phyloP scores from a whole-genome alignment of 1,139 yeast genomes.

The Lodderomyces metapsilosis region DNA sequence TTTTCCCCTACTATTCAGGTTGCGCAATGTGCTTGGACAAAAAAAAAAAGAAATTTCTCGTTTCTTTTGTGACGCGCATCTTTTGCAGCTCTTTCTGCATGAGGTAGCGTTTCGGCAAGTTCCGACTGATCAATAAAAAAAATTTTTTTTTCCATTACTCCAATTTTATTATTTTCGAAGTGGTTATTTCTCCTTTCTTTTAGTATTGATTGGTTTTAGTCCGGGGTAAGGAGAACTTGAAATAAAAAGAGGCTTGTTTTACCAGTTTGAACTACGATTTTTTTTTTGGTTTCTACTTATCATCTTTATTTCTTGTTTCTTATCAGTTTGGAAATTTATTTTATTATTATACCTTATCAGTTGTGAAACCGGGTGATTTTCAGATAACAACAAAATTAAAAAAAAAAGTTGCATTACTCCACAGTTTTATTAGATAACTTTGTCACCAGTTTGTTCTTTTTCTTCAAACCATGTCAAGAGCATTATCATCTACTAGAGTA shows the following conservation, averaged over 20 bases:
- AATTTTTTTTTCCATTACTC: neutral
- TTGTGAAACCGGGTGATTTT: neutral
- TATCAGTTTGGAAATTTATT: slow-evolving; percentile 1
- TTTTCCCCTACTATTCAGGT: no score
- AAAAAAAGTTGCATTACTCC: neutral
- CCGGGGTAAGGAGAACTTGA: neutral
- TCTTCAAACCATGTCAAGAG: slow-evolving; percentile 48
- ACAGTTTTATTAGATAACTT: neutral
- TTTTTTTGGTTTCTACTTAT: no score
- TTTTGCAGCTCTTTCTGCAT: neutral
- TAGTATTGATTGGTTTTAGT: neutral
- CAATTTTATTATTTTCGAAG: neutral
- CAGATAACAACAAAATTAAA: neutral
- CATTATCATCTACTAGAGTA: slow-evolving; percentile 66
- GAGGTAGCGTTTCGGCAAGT: slow-evolving; percentile 2
- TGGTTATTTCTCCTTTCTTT: neutral
- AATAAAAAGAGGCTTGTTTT: neutral
- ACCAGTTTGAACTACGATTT: no score
- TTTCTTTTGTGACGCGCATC: slow-evolving; percentile 2
- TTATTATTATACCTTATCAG: no score
- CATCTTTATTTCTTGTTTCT: neutral
- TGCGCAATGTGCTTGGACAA: neutral
- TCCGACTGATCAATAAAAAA: neutral
- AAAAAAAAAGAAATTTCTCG: no score
- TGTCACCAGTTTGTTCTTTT: neutral